Evolutionary conservation across 2,329 filamentous ascomycete genomes (phyloP).

Genomic region (Talaromyces sp.): DNA sequence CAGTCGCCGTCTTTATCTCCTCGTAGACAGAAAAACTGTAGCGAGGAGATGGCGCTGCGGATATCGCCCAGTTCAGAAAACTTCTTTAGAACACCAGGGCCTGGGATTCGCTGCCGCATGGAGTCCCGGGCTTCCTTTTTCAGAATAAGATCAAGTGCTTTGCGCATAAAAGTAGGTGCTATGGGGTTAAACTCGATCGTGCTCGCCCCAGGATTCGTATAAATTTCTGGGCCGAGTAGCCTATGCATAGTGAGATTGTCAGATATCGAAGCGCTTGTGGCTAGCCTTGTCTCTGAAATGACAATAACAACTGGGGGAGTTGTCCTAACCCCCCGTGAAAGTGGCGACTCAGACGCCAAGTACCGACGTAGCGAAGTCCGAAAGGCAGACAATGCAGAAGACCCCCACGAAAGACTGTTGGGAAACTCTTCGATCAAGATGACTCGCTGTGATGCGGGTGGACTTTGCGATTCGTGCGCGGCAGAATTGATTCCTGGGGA

Average conservation of each 20-base stretch:
- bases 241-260: constrained; percentile 93
- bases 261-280: constrained; percentile 74
- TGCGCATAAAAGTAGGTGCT: constrained; percentile 77
- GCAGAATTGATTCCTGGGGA: constrained; percentile 4
- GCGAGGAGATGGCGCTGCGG: constrained; percentile 80
- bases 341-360: constrained; percentile 55
- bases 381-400: constrained; percentile 63
- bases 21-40: constrained; percentile 87
- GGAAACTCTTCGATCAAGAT: constrained; percentile 80
- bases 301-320: constrained; percentile 78
- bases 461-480: background rate
- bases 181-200: constrained; percentile 91
- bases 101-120: constrained; percentile 68
- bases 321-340: constrained; percentile 27
- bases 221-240: constrained; percentile 78
- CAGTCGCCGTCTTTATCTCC: constrained; percentile 69
- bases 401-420: constrained; percentile 65
- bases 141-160: constrained; percentile 75
- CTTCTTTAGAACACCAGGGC: constrained; percentile 69
- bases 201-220: constrained; percentile 71
- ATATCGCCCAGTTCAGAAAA: constrained; percentile 88
- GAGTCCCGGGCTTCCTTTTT: constrained; percentile 80
- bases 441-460: constrained; percentile 42
- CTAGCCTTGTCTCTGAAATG: constrained; percentile 83
- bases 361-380: constrained; percentile 70